A percentile compares a stretch with the other conserved stretches of the same genome.
phyloP scores from a whole-genome alignment of 129 eudicot genomes.

The Artemisia annua region DNA sequence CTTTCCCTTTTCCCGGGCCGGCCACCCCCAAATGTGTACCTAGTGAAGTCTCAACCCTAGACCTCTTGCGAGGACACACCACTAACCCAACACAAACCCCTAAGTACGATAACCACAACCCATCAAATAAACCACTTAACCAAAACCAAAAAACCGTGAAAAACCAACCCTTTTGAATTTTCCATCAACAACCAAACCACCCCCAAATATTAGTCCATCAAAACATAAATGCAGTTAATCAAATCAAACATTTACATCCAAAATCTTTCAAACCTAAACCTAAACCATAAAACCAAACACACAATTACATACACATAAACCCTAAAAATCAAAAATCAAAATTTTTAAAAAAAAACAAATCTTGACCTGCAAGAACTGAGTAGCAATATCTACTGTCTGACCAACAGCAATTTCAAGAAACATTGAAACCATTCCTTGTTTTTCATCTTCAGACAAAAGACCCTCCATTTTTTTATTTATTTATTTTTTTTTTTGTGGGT shows the following conservation, averaged over 20 bases:
- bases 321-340: neutral
- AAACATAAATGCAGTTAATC: neutral
- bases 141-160: no score
- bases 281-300: neutral
- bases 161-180: no score
- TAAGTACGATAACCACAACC: no score
- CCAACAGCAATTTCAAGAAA: conserved; percentile 92
- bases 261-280: neutral
- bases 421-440: conserved; percentile 58
- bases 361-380: conserved; percentile 77
- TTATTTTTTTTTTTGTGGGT: neutral
- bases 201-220: no score
- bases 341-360: neutral
- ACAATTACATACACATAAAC: neutral
- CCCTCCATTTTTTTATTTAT: no score
- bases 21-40: no score
- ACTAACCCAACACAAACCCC: no score
- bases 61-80: no score
- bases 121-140: no score
- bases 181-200: no score
- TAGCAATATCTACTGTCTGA: conserved; percentile 72
- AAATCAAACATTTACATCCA: neutral
- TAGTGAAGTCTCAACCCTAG: no score
- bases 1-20: no score
- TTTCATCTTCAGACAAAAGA: conserved; percentile 42